These are phyloP conservation scores for Xerocomellus chrysenteron DNA, from an alignment of 768 basidiomycete species.

Conservation along the genomic window DNA sequence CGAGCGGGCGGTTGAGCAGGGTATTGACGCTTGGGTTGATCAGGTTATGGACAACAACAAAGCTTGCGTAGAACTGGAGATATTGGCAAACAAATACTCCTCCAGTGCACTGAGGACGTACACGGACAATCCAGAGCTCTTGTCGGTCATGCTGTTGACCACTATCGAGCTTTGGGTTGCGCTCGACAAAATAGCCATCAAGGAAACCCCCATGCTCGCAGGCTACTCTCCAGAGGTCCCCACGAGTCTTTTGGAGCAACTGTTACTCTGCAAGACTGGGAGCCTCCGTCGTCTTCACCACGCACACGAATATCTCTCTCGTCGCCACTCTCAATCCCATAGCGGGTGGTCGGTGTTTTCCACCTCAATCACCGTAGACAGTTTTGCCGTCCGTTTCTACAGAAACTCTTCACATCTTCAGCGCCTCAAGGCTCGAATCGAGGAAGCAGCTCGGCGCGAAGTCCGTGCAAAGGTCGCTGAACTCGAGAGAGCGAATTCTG, in stretches of 20 bases:
- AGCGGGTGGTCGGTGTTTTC: slow-evolving; percentile 36
- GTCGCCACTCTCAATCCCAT: slow-evolving; percentile 24
- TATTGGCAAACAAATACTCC: slow-evolving; percentile 30
- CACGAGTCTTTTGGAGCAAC: slow-evolving; percentile 17
- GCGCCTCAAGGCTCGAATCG: slow-evolving; percentile 30
- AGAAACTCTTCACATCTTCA: slow-evolving; percentile 21
- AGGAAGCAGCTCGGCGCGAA: slow-evolving; percentile 20
- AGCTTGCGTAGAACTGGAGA: slow-evolving; percentile 21
- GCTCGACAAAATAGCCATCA: slow-evolving; percentile 27
- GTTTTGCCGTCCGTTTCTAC: slow-evolving; percentile 40
- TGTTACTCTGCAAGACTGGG: slow-evolving; percentile 31
- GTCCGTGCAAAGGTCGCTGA: slow-evolving; percentile 29
- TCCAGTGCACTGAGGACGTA: slow-evolving; percentile 28
- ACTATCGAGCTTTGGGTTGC: slow-evolving; percentile 39
- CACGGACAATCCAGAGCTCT: slow-evolving; percentile 35
- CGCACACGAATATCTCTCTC: slow-evolving; percentile 32
- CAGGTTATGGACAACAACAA: slow-evolving; percentile 3
- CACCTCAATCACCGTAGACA: slow-evolving; percentile 3
- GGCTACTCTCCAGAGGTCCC: slow-evolving; percentile 38
- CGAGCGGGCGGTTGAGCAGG: slow-evolving; percentile 32
- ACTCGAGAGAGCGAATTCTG: slow-evolving; percentile 23
- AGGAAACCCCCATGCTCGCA: slow-evolving; percentile 24
- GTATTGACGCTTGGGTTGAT: slow-evolving; percentile 36
- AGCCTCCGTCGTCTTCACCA: slow-evolving; percentile 28
- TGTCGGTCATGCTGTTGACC: slow-evolving; percentile 44